Evolutionary conservation across 2,329 filamentous ascomycete genomes (phyloP), one percentile per base, ranked within the genome.

Genomic region (Diaporthe aspalathi): DNA sequence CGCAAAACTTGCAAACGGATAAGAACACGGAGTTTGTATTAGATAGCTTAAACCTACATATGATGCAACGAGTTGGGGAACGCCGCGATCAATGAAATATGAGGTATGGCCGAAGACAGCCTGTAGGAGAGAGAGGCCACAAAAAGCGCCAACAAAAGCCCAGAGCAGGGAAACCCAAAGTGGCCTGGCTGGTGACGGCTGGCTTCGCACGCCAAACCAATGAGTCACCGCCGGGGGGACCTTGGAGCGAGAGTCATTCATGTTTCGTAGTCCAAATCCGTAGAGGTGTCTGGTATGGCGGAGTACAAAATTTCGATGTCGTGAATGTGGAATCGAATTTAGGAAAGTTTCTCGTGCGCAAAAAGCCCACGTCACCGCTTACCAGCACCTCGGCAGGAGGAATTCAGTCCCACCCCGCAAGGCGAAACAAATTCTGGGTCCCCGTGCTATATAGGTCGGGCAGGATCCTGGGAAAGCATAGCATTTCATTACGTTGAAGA

Each of bases 51-150:
- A 22, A 57, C 54, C 27, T 57, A 57, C 54, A 7, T 57, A 57
- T 57, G 54, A 57, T 24, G 54, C 54, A 57, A 57, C 35, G 3
- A 57, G 32, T 16, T 57, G 54, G 12, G 54, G 54, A 5, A 57
- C 54, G n/a, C 54, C 54, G 17, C 54, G 54, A 24, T 57, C 54
- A 20, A 57, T 17, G n/a, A 57, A 57, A 22, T 57, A 57, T 9
- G 54, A 11, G 11, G 54, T n/a, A 40, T 57, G 54, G 17, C 54
- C 54, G 20, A 57, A 57, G 3, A 57, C 35, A 57, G 54, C 54
- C n/a, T 27, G 54, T 12, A 57, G 8, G 16, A 57, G 32, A 11
- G 54, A 57, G 22, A 57, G 35, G 1, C 54, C 54, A 57, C 35
- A 57, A 9, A 57, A 57, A 40, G 54, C 54, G 17, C 54, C 54